A percentile compares a stretch with the other conserved stretches of the same genome.
These are phyloP conservation scores for Geranium brycei DNA, from an alignment of 345 rosid species.

Conservation along the genomic window DNA sequence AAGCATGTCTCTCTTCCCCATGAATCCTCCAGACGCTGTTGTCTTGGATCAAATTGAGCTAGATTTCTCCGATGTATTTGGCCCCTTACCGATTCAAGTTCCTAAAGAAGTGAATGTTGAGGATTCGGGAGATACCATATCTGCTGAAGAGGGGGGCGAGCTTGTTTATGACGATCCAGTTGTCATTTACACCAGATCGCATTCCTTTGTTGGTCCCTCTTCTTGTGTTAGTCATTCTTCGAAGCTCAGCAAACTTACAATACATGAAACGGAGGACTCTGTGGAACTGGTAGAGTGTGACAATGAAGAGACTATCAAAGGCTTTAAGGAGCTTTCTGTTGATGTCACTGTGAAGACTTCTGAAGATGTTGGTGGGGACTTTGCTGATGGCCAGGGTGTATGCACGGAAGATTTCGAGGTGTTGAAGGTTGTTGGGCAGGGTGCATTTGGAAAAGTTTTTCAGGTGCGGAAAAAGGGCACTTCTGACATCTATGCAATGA, in stretches of 20 bases:
- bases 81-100: slow-evolving; percentile 39
- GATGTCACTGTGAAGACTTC: slow-evolving; percentile 15
- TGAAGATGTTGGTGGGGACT: slow-evolving; percentile 14
- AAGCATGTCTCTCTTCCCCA: slow-evolving; percentile 24
- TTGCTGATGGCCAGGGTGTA: slow-evolving; percentile 20
- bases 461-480: slow-evolving; percentile 84
- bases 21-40: slow-evolving; percentile 27
- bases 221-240: slow-evolving; percentile 40
- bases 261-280: slow-evolving; percentile 36
- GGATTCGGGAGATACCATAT: slow-evolving; percentile 17
- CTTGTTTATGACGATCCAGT: slow-evolving; percentile 53
- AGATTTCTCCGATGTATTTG: slow-evolving; percentile 66
- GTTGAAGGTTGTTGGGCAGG: slow-evolving; percentile 82
- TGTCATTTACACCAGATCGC: slow-evolving; percentile 64
- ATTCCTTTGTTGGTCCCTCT: slow-evolving; percentile 86
- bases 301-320: slow-evolving; percentile 17
- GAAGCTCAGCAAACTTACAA: slow-evolving; percentile 52
- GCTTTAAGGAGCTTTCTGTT: slow-evolving; percentile 22
- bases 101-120: slow-evolving; percentile 18
- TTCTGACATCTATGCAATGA: slow-evolving; percentile 84
- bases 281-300: slow-evolving; percentile 31
- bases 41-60: slow-evolving; percentile 42
- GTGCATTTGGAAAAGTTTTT: slow-evolving; percentile 90
- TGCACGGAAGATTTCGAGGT: slow-evolving; percentile 81
- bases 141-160: slow-evolving; percentile 21